Conservation (phyloP, 1,139 yeast species). For the Hyphopichia fennica region DNA sequence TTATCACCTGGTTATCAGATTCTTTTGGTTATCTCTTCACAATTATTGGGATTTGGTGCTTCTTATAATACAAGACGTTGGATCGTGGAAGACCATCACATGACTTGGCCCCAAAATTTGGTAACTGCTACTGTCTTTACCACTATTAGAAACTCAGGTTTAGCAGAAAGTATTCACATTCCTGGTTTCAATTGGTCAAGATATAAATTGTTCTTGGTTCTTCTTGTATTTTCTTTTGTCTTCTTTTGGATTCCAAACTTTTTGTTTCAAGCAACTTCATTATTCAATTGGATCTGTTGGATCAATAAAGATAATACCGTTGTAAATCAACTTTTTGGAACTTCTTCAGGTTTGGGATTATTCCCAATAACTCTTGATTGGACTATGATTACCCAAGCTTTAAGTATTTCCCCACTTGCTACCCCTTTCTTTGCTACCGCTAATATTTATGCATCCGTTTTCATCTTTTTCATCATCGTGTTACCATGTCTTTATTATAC, state of each 20-base stretch:
- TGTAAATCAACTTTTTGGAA: constrained; percentile 55
- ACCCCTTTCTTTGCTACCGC: constrained; percentile 20
- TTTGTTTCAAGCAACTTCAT: background rate
- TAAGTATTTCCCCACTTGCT: constrained; percentile 17
- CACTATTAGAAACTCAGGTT: constrained; percentile 15
- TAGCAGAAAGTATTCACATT: constrained; percentile 14
- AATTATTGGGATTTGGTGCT: constrained; percentile 21
- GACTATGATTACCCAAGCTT: constrained; percentile 43
- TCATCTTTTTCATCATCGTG: constrained; percentile 42
- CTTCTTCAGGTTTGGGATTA: constrained; percentile 50
- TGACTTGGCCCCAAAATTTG: constrained; percentile 25
- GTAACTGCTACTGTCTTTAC: constrained; percentile 24
- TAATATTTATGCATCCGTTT: constrained; percentile 17
- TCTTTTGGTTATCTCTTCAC: constrained; percentile 10
- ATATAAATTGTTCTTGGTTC: constrained; percentile 19
- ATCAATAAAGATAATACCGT: constrained; percentile 34
- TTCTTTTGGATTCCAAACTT: constrained; percentile 23
- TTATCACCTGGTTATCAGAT: constrained; percentile 9
- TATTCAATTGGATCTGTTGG: constrained; percentile 26
- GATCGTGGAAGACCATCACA: constrained; percentile 23
- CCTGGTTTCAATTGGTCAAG: constrained; percentile 17
- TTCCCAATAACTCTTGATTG: constrained; percentile 59
- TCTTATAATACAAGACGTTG: constrained; percentile 22
- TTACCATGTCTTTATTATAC: constrained; percentile 50
- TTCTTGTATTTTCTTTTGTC: constrained; percentile 15